These are phyloP conservation scores for Bombardia bombarda DNA, from an alignment of 495 filamentous ascomycete species.

Conservation along the genomic window DNA sequence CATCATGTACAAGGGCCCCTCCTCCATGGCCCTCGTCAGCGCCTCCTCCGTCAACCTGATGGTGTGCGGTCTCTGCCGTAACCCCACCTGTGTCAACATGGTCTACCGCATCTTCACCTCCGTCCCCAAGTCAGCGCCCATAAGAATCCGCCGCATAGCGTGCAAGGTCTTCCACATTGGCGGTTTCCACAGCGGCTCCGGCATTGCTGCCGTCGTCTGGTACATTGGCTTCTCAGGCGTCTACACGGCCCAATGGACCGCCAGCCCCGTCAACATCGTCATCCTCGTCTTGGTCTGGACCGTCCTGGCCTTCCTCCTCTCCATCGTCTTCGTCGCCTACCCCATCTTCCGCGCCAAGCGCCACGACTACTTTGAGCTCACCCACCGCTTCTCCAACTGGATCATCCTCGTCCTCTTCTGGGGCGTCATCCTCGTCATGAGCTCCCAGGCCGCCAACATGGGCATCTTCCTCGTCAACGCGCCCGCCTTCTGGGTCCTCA, in stretches of 20 bases:
- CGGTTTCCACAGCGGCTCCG: constrained; percentile 66
- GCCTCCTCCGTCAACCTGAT: constrained; percentile 39
- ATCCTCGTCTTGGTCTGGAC: constrained; percentile 26
- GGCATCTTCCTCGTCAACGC: constrained; percentile 39
- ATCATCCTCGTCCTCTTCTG: constrained; percentile 52
- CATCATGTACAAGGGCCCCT: constrained; percentile 15
- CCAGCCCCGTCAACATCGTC: constrained; percentile 11
- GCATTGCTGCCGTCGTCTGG: constrained; percentile 60
- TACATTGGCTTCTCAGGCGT: constrained; percentile 45
- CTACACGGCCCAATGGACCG: constrained; percentile 37
- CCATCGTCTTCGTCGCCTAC: constrained; percentile 38
- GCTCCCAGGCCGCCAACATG: constrained; percentile 19
- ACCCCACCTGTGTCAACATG: constrained; percentile 65
- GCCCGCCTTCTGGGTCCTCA: constrained; percentile 62
- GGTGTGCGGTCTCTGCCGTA: constrained; percentile 51
- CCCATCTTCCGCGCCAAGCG: constrained; percentile 43
- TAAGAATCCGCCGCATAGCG: constrained; percentile 53
- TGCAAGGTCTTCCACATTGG: constrained; percentile 72
- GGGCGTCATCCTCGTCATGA: constrained; percentile 50
- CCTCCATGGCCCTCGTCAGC: constrained; percentile 21
- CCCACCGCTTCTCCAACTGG: constrained; percentile 62
- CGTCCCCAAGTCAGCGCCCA: constrained; percentile 52
- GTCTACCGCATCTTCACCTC: constrained; percentile 52
- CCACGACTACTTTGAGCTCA: constrained; percentile 58
- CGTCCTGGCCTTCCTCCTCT: constrained; percentile 29